Percentiles rank a stretch among this genome's conserved stretches.
Evolutionary conservation across 192 early-diverging fungal species (phyloP).

Genomic region (Dissophora ornata): DNA sequence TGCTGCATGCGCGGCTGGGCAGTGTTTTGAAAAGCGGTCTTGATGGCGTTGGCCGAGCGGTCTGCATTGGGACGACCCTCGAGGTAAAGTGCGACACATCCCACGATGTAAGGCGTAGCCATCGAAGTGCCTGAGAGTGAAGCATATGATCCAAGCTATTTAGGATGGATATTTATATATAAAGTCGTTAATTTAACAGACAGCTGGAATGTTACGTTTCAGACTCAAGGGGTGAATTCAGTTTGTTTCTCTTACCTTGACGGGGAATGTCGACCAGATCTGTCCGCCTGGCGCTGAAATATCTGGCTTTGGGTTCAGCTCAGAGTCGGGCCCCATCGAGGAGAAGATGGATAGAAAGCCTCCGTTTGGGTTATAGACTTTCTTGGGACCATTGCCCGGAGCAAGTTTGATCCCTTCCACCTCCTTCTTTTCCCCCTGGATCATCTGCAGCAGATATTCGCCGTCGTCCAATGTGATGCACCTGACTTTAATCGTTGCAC

Average conservation of each 20-base stretch:
- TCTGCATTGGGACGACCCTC: constrained; percentile 40
- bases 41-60: constrained; percentile 34
- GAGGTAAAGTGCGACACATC: constrained; percentile 51
- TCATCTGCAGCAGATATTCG: constrained; percentile 57
- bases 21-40: constrained; percentile 49
- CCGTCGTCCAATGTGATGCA: constrained; percentile 65
- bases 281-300: constrained; percentile 71
- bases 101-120: constrained; percentile 70
- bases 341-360: constrained; percentile 78
- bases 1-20: constrained; percentile 35
- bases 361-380: constrained; percentile 59
- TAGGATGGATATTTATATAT: too few relatives aligned
- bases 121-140: constrained; percentile 73
- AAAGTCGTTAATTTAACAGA: too few relatives aligned
- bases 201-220: too few relatives aligned
- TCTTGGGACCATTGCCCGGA: constrained; percentile 60
- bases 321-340: constrained; percentile 76
- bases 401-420: constrained; percentile 50
- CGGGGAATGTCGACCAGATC: constrained; percentile 71
- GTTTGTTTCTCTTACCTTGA: constrained; percentile 49
- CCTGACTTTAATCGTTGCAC: constrained; percentile 65
- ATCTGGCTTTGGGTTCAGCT: constrained; percentile 74
- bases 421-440: constrained; percentile 43
- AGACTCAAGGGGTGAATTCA: too few relatives aligned
- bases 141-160: constrained; percentile 62